Base-by-base conservation (phyloP, 2,329 filamentous ascomycete genomes). In the Colletotrichum sojae region DNA sequence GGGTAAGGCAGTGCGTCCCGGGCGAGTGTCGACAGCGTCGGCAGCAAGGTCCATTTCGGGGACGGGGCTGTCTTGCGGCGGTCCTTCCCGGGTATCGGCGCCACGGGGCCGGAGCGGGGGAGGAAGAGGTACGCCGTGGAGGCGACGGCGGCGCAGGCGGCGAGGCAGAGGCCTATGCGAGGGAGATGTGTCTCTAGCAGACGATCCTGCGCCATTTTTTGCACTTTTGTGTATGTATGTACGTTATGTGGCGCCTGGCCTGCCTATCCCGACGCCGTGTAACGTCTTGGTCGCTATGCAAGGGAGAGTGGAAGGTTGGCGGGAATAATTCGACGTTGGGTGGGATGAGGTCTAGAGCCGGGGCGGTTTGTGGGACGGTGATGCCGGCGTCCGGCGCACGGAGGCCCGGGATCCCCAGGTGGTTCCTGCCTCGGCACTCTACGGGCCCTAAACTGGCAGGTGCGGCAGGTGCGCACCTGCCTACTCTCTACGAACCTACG, bases 1-100 rank as follows among this genome's bases (percentile, higher is more conserved):
- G 92, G 92, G 77, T 96, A 94, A 2, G 89, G 86, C 6, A 86
- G 77, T 22, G 75, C 74, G 45, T 77, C 75, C 53, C 79, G 78
- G 70, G 84, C 79, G 6, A 59, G 39, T 22, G 60, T 59, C 48
- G 63, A 63, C 43, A 65, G 55, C 10, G 43, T 40, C n/a, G 62
- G 62, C 36, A 70, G 27, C 20, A 65, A 52, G 12, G 63, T 67
- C 65, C 62, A 68, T 40, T 56, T 70, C 43, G 65, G 66, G 13
- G 72, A 71, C n/a, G 25, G 49, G 36, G 55, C 66, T 27, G 66
- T 69, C 51, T 69, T 69, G 49, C 55, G 54, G n/a, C 54, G 22
- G 36, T 71, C 40, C n/a, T 39, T 22, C 15, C 59, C 55, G 22
- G 70, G 64, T n/a, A 59, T 39, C 62, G 71, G 55, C n/a, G 71